Conservation (phyloP, 768 basidiomycete species). For the Boletus patriciae region DNA sequence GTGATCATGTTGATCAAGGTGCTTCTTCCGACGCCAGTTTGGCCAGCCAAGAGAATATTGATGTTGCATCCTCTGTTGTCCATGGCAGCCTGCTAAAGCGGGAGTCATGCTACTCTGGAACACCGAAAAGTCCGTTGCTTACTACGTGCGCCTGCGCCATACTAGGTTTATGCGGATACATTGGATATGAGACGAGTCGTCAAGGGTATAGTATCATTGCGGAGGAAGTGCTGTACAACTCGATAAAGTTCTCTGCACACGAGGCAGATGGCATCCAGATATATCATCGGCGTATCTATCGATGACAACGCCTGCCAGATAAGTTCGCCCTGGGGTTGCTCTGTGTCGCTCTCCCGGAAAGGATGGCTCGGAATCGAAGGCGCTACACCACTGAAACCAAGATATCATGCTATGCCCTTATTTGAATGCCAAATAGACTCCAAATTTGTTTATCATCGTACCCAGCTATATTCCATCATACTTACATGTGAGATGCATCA, state of each 20-base stretch:
- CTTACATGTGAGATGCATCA: too few relatives aligned
- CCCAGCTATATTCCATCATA: too few relatives aligned
- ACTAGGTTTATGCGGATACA: background rate
- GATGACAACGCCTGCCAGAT: background rate
- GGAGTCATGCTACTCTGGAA: background rate
- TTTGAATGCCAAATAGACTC: too few relatives aligned
- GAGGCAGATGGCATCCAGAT: conserved; percentile 23
- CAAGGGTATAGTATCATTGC: background rate
- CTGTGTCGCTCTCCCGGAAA: background rate
- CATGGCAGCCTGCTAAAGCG: background rate
- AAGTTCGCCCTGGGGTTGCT: too few relatives aligned
- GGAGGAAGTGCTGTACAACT: background rate
- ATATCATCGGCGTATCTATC: conserved; percentile 6
- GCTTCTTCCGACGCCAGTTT: conserved; percentile 31
- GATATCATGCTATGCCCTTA: too few relatives aligned
- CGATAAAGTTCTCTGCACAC: conserved; percentile 7
- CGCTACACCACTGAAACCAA: too few relatives aligned
- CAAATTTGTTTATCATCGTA: too few relatives aligned
- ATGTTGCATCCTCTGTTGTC: background rate
- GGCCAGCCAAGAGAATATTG: conserved; percentile 26
- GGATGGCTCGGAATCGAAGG: background rate
- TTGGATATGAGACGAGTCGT: conserved; percentile 1
- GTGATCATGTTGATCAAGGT: conserved; percentile 30
- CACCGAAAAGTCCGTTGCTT: conserved; percentile 1
- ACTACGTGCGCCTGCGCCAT: conserved; percentile 7